Base-by-base conservation (phyloP, 1,284 basidiomycete genomes). In the Moesziomyces sp. region DNA sequence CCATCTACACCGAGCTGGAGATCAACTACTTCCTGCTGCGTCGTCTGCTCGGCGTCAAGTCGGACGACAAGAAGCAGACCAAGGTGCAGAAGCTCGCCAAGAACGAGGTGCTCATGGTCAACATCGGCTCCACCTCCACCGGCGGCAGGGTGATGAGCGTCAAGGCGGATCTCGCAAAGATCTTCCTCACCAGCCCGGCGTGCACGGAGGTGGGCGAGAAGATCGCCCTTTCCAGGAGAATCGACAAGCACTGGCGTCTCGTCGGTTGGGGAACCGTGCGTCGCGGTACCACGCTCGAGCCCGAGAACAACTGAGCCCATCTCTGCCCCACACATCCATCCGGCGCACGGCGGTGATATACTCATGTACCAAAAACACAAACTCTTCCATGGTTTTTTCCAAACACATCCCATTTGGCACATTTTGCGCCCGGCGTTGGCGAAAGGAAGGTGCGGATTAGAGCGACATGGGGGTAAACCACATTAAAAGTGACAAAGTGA, bases 61-160 rank as follows among this genome's bases (percentile, higher is more conserved):
- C 93, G 28, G 95, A 97, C 85, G 96, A 97, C 87, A 96, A 95
- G 87, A 98, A 98, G 86, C 93, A 96, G 85, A 97, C 96, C 50
- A 98, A 94, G 85, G 87, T 86, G 23, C 88, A 92, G 56, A 98
- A 97, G 86, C 88, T 98, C 50, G 89, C 90, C 58, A 97, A 97
- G 86, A 92, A 92, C 85, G 96, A 99, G 86, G 89, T 97, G 4
- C 87, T 99, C 45, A 86, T 86, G 85, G 83, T 86, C 78, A 86
- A 86, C 82, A 86, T 86, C 61, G 85, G 85, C 45, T 85, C 84
- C 23, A 82, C 80, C 23, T 78, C 76, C 14, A 79, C 81, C 10
- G 76, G 77, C 23, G 79, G 82, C 10, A 59, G 74, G n/a, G 80
- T 81, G 9, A 80, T 80, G 76, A 73, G 71, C 66, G 78, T 81